Evolutionary conservation across 108 stramenopile species (phyloP), one percentile per base, ranked within the genome.

Genomic region (Pinguiococcus pyrenoidosus): DNA sequence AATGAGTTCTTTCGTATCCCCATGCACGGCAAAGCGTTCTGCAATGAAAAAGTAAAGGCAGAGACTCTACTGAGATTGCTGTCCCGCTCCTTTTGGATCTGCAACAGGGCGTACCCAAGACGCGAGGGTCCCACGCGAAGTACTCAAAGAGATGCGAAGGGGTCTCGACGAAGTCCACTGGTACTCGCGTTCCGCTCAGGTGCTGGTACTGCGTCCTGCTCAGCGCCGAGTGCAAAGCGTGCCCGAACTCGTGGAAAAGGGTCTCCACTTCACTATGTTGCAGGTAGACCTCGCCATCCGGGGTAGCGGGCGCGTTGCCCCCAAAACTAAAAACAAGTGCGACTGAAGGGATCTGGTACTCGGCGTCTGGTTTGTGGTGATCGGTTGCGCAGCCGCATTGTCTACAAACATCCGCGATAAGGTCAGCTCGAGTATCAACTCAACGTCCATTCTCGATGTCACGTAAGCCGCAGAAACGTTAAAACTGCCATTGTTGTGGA

Each of bases 241-340:
- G 93, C 2, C 96, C 96, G 45, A 87, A 89, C 62, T 99, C 92
- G 46, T 99, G 96, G 49, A 81, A 85, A 13, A 99, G 62, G 0
- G 96, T 95, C 70, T 96, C 89, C 12, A 88, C 84, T 56, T 99
- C 90, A 0, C 75, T 61, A 54, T 89, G 89, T 4, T 84, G 75
- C 10, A 92, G 69, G 27, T 45, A 47, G 29, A 44, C 38, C 8
- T 23, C 18, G 14, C 16, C 29, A 2, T 29, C 13, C 5, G 27
- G 16, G 14, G 12, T 25, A 2, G 33, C 4, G 0, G 12, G 9
- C 13, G 20, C 17, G 20, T 0, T 18, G 0, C 29, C 53, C 14
- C 22, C 43, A 47, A 96, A 75, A 46, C 86, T 89, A 74, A 82
- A 89, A 9, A 92, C 85, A 32, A 96, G 56, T 0, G 87, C 89